Percentiles rank a stretch among this genome's conserved stretches.
Conservation (phyloP, 192 early-diverging fungal genomes). For the Geranomyces michiganensis region DNA sequence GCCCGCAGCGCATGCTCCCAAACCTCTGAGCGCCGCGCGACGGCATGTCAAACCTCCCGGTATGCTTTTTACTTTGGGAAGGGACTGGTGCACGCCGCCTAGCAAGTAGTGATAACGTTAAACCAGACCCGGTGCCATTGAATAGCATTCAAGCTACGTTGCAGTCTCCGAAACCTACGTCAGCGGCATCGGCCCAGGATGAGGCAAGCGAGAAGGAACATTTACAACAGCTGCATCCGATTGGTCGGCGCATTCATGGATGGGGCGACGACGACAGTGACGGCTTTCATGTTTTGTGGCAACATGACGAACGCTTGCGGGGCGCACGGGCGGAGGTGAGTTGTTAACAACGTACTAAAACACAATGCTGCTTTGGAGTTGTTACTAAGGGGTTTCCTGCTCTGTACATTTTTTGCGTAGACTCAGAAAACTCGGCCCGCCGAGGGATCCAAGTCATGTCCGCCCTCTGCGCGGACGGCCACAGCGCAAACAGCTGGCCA, state of each 20-base stretch:
- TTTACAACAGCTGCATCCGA: not conserved
- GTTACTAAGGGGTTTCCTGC: too few species aligned
- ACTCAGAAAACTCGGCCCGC: not conserved
- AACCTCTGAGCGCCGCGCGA: slow-evolving; percentile 23
- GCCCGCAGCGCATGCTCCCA: slow-evolving; percentile 19
- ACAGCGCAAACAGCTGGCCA: not conserved
- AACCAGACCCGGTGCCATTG: slow-evolving; percentile 24
- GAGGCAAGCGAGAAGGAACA: not conserved
- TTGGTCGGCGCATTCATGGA: not conserved
- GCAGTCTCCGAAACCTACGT: not conserved
- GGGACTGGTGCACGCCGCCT: too few species aligned
- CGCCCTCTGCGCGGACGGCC: not conserved
- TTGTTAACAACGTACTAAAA: not conserved
- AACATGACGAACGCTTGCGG: not conserved
- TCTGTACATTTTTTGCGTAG: too few species aligned
- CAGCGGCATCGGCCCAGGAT: not conserved
- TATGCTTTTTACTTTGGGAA: too few species aligned
- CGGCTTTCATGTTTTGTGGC: not conserved
- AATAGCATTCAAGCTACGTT: not conserved
- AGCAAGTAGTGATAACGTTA: too few species aligned
- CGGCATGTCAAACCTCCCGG: slow-evolving; percentile 30
- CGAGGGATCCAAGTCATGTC: not conserved
- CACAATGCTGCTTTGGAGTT: too few species aligned
- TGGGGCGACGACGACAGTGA: not conserved
- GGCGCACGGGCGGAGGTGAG: not conserved